These are phyloP conservation scores for Xeromyces bisporus DNA, from an alignment of 495 filamentous ascomycete genomes.

Conservation along the genomic window DNA sequence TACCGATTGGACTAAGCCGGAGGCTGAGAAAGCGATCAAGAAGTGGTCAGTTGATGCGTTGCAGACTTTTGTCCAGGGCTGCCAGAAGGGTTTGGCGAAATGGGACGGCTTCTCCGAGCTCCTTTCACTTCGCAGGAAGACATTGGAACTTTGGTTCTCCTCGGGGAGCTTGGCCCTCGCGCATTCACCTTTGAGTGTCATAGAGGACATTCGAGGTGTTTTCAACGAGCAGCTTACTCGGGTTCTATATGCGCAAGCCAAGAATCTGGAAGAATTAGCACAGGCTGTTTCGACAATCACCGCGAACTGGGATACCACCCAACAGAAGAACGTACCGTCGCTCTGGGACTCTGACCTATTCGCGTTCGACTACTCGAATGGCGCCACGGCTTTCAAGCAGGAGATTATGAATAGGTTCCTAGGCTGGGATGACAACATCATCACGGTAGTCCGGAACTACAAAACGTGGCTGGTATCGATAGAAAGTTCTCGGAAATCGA, in stretches of 20 bases:
- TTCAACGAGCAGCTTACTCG: conserved; percentile 47
- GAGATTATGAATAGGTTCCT: conserved; percentile 34
- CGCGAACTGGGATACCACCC: conserved; percentile 34
- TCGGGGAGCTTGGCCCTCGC: conserved; percentile 24
- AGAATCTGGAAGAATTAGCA: conserved; percentile 40
- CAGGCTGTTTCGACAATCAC: conserved; percentile 29
- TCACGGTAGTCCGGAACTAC: conserved; percentile 41
- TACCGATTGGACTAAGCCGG: conserved; percentile 51
- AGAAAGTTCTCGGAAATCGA: conserved; percentile 37
- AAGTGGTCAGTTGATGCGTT: conserved; percentile 63
- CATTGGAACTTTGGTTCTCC: conserved; percentile 59
- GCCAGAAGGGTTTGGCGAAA: conserved; percentile 36
- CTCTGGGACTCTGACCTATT: conserved; percentile 46
- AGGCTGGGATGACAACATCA: conserved; percentile 50
- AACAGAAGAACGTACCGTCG: conserved; percentile 27
- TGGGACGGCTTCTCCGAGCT: conserved; percentile 48
- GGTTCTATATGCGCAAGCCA: conserved; percentile 41
- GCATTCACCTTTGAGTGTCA: conserved; percentile 37
- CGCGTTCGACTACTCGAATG: conserved; percentile 34
- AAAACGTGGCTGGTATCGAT: conserved; percentile 50
- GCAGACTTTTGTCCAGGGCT: conserved; percentile 39
- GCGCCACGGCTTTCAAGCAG: conserved; percentile 37
- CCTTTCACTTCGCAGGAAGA: conserved; percentile 46
- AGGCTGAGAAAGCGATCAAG: conserved; percentile 47
- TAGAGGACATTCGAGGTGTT: conserved; percentile 48